Evolutionary conservation across 768 basidiomycete genomes (phyloP).

Genomic region (Lactifluus piperatus): DNA sequence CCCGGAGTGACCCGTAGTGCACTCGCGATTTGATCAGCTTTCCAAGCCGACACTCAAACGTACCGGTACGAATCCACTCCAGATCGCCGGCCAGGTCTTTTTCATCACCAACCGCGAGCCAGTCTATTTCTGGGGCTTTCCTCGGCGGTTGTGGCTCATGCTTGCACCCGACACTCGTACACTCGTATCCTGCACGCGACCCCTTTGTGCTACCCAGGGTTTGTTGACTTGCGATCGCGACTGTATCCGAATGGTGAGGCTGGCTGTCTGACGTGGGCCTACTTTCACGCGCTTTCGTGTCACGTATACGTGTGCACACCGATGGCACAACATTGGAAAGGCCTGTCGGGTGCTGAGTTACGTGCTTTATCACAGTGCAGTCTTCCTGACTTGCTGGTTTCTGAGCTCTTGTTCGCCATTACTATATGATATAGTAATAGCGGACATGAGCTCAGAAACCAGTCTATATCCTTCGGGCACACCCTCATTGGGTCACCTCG

Average conservation of each 20-base stretch:
- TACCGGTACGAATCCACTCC: slow-evolving; percentile 46
- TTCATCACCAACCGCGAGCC: slow-evolving; percentile 98
- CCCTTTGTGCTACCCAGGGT: slow-evolving; percentile 45
- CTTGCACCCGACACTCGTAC: slow-evolving; percentile 29
- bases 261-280: slow-evolving; percentile 66
- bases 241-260: slow-evolving; percentile 62
- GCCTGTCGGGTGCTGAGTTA: slow-evolving; percentile 87
- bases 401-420: neutral
- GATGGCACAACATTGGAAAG: slow-evolving; percentile 94
- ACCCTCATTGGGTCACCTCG: too few relatives aligned
- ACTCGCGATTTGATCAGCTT: slow-evolving; percentile 79
- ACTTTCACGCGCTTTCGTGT: slow-evolving; percentile 84
- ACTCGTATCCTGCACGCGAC: slow-evolving; percentile 45
- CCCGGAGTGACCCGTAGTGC: slow-evolving; percentile 46
- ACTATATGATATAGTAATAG: too few relatives aligned
- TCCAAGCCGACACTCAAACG: slow-evolving; percentile 48
- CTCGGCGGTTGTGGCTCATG: slow-evolving; percentile 66
- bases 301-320: slow-evolving; percentile 62
- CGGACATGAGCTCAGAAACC: too few relatives aligned
- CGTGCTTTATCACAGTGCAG: slow-evolving; percentile 23
- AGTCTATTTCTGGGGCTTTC: slow-evolving; percentile 92
- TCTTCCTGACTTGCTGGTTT: neutral
- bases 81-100: slow-evolving; percentile 88
- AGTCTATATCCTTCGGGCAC: too few relatives aligned
- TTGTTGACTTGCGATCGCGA: slow-evolving; percentile 65